Percentiles rank a stretch among this genome's conserved stretches.
Conservation (phyloP, 2,329 filamentous ascomycete species). For the Capronia epimyces region DNA sequence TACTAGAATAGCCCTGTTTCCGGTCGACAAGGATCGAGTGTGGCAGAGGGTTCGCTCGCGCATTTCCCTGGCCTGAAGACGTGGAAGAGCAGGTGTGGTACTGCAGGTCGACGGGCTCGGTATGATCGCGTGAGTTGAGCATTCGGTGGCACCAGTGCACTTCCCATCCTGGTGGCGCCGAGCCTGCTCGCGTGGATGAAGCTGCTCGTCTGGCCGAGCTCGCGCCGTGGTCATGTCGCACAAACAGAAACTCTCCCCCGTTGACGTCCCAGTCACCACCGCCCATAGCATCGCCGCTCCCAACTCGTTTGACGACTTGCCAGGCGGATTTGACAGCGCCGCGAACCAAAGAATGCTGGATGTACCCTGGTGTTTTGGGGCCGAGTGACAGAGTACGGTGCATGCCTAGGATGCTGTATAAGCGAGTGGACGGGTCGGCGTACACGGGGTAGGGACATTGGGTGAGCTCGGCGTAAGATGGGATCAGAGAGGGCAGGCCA, state of each 20-base stretch:
- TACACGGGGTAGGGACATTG: slow-evolving; percentile 68
- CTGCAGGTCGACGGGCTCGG: slow-evolving; percentile 63
- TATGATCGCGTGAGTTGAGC: slow-evolving; percentile 71
- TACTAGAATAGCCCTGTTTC: slow-evolving; percentile 10
- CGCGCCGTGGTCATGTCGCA: slow-evolving; percentile 33
- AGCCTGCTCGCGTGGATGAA: slow-evolving; percentile 30
- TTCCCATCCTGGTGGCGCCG: slow-evolving; percentile 40
- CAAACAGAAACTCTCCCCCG: slow-evolving; percentile 74
- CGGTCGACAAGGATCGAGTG: slow-evolving; percentile 8
- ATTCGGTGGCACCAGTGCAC: slow-evolving; percentile 79
- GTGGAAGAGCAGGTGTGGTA: slow-evolving; percentile 14
- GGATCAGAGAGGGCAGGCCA: slow-evolving; percentile 62
- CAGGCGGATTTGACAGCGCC: slow-evolving; percentile 47
- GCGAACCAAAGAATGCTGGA: slow-evolving; percentile 47
- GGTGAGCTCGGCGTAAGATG: slow-evolving; percentile 59
- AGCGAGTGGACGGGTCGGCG: slow-evolving; percentile 62
- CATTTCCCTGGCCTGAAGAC: background rate
- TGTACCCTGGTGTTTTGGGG: slow-evolving; percentile 56
- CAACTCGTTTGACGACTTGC: slow-evolving; percentile 57
- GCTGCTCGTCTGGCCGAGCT: no score
- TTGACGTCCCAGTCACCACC: slow-evolving; percentile 64
- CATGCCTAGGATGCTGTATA: slow-evolving; percentile 67
- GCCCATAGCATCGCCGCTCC: slow-evolving; percentile 54
- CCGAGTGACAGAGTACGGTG: slow-evolving; percentile 58
- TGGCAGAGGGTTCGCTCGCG: slow-evolving; percentile 7